A percentile compares a stretch with the other conserved stretches of the same genome.
phyloP scores from a whole-genome alignment of 768 basidiomycete genomes.

The Lentinula edodes region DNA sequence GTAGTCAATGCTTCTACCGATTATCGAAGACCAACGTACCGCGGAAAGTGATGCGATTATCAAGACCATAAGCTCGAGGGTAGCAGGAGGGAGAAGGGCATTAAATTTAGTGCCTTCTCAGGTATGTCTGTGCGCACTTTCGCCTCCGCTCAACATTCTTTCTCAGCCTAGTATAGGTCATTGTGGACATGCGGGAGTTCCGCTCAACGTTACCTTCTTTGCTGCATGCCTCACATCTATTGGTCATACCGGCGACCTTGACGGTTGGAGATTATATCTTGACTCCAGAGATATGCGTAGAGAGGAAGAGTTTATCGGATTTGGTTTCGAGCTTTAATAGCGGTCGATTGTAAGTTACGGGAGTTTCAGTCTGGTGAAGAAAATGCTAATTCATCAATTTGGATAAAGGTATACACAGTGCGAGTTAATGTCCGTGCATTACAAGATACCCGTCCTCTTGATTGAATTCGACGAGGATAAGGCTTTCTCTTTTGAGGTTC shows the following conservation, averaged over 20 bases:
- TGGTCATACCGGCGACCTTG: conserved; percentile 86
- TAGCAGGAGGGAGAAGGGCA: conserved; percentile 81
- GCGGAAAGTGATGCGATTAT: conserved; percentile 53
- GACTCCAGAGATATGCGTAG: conserved; percentile 92
- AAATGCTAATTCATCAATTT: background rate
- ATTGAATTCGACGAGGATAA: conserved; percentile 99
- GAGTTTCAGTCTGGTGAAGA: background rate
- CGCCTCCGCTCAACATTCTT: background rate
- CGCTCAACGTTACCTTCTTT: conserved; percentile 87
- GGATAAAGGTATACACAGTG: conserved; percentile 87
- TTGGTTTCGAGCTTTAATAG: conserved; percentile 90
- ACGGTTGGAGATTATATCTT: conserved; percentile 96
- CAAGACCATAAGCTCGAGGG: conserved; percentile 76
- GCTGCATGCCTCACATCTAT: conserved; percentile 73
- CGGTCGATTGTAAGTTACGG: conserved; percentile 74
- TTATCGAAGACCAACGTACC: conserved; percentile 55
- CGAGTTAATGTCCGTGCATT: conserved; percentile 94
- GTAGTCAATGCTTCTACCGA: conserved; percentile 86
- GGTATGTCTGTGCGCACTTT: conserved; percentile 28
- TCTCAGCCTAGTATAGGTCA: conserved; percentile 47
- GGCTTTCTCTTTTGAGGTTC: conserved; percentile 83
- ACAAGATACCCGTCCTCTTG: conserved; percentile 87
- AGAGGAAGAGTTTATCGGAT: conserved; percentile 92
- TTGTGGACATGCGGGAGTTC: conserved; percentile 97
- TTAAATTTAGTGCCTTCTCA: conserved; percentile 59